These are phyloP conservation scores for Pachyrhizus erosus DNA, from an alignment of 306 rosid species.

Conservation along the genomic window DNA sequence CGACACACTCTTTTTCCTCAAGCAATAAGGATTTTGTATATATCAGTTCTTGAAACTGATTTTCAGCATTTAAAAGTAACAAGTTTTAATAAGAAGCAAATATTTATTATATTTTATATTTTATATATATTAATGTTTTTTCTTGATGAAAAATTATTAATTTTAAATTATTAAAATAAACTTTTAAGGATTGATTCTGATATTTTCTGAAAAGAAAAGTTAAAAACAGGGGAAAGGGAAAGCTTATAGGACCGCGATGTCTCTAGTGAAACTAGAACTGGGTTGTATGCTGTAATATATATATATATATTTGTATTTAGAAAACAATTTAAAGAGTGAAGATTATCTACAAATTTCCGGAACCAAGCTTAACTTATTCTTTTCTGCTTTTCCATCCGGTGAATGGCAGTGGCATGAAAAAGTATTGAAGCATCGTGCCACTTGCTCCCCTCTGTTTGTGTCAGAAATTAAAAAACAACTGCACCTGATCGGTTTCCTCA, in stretches of 20 bases:
- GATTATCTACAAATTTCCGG: not conserved
- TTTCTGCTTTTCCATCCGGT: not conserved
- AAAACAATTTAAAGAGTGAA: not conserved
- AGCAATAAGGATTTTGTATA: not conserved
- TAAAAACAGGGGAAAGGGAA: not conserved
- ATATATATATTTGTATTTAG: not conserved
- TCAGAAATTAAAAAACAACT: constrained; percentile 12
- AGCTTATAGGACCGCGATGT: not conserved
- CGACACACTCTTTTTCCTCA: not conserved
- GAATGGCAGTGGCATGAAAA: constrained; percentile 9
- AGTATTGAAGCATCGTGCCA: not conserved
- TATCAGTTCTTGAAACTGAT: not conserved
- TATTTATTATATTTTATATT: not conserved
- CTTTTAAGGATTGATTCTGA: not conserved
- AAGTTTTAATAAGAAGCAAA: not conserved
- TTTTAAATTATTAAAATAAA: not conserved
- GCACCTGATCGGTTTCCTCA: constrained; percentile 23
- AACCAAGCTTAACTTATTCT: not conserved
- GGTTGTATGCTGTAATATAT: not conserved
- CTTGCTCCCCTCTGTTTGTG: constrained; percentile 12
- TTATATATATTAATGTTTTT: not conserved
- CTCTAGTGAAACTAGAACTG: not conserved
- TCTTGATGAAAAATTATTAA: not conserved
- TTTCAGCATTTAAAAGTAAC: not conserved
- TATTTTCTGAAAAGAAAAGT: not conserved